Base-by-base conservation (phyloP, 2,329 filamentous ascomycete genomes). In the Phialemonium atrogriseum region DNA sequence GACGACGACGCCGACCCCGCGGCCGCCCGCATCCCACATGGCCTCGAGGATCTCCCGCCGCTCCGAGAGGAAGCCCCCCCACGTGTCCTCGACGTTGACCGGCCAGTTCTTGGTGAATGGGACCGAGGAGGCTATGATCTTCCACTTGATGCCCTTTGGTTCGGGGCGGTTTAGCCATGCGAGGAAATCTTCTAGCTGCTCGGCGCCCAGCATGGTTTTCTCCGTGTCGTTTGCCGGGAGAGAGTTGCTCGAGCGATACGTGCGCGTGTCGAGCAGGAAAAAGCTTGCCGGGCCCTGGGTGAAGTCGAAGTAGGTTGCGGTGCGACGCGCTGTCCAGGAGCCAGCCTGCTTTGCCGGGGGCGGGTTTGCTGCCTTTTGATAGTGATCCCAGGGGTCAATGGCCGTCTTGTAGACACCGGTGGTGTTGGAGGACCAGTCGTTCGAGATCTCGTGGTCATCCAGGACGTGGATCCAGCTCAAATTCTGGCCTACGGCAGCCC, bases 51-150 rank as follows among this genome's bases (percentile, higher is more conserved):
- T 73, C 34, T 66, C 68, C 33, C 70, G 73, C 11, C 91, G 79
- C 62, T 98, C 91, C 29, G 69, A 62, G 2, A 95, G 67, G 55
- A 94, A 95, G 0, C 89, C 89, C 27, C 85, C 86, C 91, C 91
- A 98, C 0, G 91, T 96, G 51, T 98, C 91, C 39, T 80, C 69
- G 3, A 77, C 77, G 42, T 91, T 89, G 42, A 94, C 75, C 15
- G 77, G 81, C 89, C 91, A 98, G 56, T 98, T 98, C 62, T 94
- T 94, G 6, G 91, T 96, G 53, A 98, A 94, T 0, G 91, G 91
- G 5, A 96, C 83, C 12, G 84, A 88, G 23, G 84, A 88, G 12
- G 88, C 80, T 30, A 98, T 66, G 46, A 98, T 78, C 62, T 96
- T 96, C 89, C 91, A 98, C 48, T 80, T 80, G 0, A 95, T 79